Evolutionary conservation across 2,329 filamentous ascomycete species (phyloP).

Genomic region (Diaporthe sp.): DNA sequence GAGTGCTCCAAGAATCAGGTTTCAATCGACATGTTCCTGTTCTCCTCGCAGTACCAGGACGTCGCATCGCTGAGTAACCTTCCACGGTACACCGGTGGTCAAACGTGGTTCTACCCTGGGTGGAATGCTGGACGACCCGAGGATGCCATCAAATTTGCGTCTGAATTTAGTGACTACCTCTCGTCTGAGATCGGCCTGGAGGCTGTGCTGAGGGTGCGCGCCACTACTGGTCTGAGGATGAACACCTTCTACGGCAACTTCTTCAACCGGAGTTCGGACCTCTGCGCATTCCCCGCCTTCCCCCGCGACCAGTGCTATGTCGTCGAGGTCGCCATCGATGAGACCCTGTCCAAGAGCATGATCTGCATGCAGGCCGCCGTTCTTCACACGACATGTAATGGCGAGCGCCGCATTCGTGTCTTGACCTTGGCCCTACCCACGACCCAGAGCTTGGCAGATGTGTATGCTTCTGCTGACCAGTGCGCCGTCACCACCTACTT

Average conservation of each 20-base stretch:
- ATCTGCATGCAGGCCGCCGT: slow-evolving; percentile 96
- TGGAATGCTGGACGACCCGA: slow-evolving; percentile 96
- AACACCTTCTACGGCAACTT: slow-evolving; percentile 99
- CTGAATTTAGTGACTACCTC: slow-evolving; percentile 97
- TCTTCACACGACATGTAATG: slow-evolving; percentile 97
- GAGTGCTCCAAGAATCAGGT: slow-evolving; percentile 99
- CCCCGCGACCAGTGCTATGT: slow-evolving; percentile 98
- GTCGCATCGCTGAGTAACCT: slow-evolving; percentile 96
- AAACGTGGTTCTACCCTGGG: slow-evolving; percentile 98
- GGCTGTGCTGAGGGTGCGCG: slow-evolving; percentile 93
- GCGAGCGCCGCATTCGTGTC: slow-evolving; percentile 94
- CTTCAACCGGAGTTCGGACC: slow-evolving; percentile 97
- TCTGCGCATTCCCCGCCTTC: slow-evolving; percentile 98
- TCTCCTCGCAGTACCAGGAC: slow-evolving; percentile 96
- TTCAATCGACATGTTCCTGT: slow-evolving; percentile 98
- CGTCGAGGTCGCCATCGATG: slow-evolving; percentile 97
- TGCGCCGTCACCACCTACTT: slow-evolving; percentile 94
- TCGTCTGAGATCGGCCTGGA: slow-evolving; percentile 96
- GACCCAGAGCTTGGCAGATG: slow-evolving; percentile 88
- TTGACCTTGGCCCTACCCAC: slow-evolving; percentile 94
- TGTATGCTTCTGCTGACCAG: slow-evolving; percentile 96
- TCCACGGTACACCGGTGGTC: slow-evolving; percentile 94
- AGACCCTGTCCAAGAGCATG: slow-evolving; percentile 90
- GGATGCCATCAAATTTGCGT: slow-evolving; percentile 97
- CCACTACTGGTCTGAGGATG: slow-evolving; percentile 95